Conservation (phyloP, 371 early-diverging fungal species). For the Mortierella sp. region DNA sequence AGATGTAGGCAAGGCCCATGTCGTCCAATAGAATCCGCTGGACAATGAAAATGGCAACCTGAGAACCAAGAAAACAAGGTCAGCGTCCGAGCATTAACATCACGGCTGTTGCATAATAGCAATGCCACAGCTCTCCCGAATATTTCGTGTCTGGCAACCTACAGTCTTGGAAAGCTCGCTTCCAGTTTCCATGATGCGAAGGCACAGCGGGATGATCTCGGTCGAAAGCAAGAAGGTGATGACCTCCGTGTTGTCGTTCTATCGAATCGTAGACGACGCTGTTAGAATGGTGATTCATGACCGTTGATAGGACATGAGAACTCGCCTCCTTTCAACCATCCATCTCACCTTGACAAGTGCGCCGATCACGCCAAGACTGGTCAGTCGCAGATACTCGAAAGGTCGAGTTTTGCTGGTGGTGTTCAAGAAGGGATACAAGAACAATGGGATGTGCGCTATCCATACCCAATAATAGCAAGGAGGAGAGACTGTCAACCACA, state of each 20-base stretch:
- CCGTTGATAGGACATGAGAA: not conserved
- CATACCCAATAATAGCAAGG: conserved; percentile 10
- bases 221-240: conserved; percentile 95
- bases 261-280: conserved; percentile 4
- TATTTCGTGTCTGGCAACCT: not conserved
- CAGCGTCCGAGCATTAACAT: not conserved
- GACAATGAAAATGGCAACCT: conserved; percentile 96
- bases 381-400: conserved; percentile 94
- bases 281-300: not conserved
- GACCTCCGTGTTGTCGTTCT: conserved; percentile 95
- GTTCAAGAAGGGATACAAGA: conserved; percentile 97
- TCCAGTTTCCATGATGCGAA: conserved; percentile 98
- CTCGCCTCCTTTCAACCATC: not conserved
- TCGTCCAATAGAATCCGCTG: conserved; percentile 96
- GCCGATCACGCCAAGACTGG: conserved; percentile 95
- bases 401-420: conserved; percentile 94
- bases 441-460: conserved; percentile 94
- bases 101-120: no score
- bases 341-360: conserved; percentile 89
- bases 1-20: conserved; percentile 96
- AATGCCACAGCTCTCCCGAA: no score
- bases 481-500: no score
- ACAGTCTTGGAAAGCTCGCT: conserved; percentile 97
- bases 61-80: not conserved
- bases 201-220: conserved; percentile 98